Percentiles rank a stretch among this genome's conserved stretches.
Evolutionary conservation across 225 moss, liverwort and hornwort species (phyloP).

Genomic region (Antitrichia curtipendula): DNA sequence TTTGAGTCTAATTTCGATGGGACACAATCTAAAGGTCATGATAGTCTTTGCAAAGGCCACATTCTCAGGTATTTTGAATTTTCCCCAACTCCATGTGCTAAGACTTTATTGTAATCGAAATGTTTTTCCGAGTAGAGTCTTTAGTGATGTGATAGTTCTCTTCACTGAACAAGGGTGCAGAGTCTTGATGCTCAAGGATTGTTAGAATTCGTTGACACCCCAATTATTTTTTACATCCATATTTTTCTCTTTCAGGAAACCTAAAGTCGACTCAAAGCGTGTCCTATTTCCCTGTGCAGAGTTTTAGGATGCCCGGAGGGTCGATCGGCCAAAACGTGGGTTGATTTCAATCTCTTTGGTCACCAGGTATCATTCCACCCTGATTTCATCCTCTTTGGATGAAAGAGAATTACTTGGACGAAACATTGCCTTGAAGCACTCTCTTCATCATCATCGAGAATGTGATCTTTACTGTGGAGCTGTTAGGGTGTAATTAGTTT

Average conservation of each 20-base stretch:
- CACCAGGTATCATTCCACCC: conserved; percentile 24
- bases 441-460: neutral
- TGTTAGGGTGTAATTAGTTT: neutral
- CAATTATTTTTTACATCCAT: too few species aligned
- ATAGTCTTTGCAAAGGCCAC: neutral
- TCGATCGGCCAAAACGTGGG: conserved; percentile 49
- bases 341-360: conserved; percentile 52
- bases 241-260: neutral
- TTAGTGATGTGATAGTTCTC: neutral
- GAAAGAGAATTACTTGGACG: neutral
- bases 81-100: too few species aligned
- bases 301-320: conserved; percentile 48
- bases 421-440: neutral
- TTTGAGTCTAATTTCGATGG: neutral
- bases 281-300: neutral
- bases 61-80: neutral
- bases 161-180: neutral
- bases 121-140: neutral
- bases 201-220: neutral
- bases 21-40: neutral
- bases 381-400: neutral
- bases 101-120: neutral
- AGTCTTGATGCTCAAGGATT: neutral
- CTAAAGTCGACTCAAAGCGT: neutral
- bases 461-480: neutral